Evolutionary conservation across 2,329 filamentous ascomycete species (phyloP).

Genomic region (Arthrobotrys iridis): DNA sequence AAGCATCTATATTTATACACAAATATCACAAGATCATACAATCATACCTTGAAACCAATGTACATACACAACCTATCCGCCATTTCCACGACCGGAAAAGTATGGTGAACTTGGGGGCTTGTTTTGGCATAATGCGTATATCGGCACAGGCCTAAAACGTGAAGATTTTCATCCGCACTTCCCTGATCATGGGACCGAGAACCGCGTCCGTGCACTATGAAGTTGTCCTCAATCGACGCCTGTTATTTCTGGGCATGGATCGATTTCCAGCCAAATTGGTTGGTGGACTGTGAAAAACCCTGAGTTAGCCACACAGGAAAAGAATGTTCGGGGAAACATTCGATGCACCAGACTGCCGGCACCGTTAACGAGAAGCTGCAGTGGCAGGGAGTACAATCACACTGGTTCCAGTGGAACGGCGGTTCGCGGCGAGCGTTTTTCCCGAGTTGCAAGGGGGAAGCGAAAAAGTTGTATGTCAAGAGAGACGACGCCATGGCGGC

Average conservation of each 20-base stretch:
- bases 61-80: neutral
- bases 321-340: constrained; percentile 30
- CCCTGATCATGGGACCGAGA: constrained; percentile 25
- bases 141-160: constrained; percentile 2
- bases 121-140: constrained; percentile 3
- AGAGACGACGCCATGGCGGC: constrained; percentile 21
- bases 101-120: neutral
- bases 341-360: constrained; percentile 38
- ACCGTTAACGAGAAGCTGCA: constrained; percentile 31
- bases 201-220: neutral
- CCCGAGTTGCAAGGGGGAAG: constrained; percentile 30
- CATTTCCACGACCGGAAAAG: neutral
- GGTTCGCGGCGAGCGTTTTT: constrained; percentile 28
- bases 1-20: constrained; percentile 18
- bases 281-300: neutral
- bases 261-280: constrained; percentile 12
- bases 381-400: constrained; percentile 16
- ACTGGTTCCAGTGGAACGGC: constrained; percentile 28
- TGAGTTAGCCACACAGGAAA: neutral
- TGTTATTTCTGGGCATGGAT: constrained; percentile 19
- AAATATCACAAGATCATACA: constrained; percentile 2
- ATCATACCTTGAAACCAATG: constrained; percentile 10
- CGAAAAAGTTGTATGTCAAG: neutral
- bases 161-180: constrained; percentile 2
- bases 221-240: constrained; percentile 15